These are phyloP conservation scores for Saprolegnia diclina DNA, from an alignment of 352 stramenopile species.

Conservation along the genomic window DNA sequence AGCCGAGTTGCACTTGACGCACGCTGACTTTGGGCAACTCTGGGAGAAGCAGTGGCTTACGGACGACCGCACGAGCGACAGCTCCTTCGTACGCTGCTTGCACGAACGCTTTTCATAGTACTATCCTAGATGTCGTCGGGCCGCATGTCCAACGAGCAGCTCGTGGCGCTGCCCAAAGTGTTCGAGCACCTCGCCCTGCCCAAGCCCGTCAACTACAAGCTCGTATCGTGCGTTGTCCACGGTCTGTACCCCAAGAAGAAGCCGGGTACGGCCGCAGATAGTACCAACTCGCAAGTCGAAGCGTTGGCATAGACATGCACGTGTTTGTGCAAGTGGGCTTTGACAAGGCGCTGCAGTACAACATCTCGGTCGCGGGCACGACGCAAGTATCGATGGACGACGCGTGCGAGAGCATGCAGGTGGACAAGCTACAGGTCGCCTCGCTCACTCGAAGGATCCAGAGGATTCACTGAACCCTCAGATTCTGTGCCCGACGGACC, in stretches of 20 bases:
- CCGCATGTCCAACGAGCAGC: not conserved
- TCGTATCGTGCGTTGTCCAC: constrained; percentile 1
- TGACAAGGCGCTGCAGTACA: constrained; percentile 15
- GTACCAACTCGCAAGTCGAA: not conserved
- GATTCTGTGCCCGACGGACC: constrained; percentile 12
- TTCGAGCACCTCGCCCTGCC: constrained; percentile 6
- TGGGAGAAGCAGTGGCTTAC: constrained; percentile 21
- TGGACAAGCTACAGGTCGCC: not conserved
- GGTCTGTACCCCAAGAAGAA: constrained; percentile 18
- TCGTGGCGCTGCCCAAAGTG: constrained; percentile 19
- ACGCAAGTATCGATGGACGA: not conserved
- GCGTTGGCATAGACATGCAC: constrained; percentile 2
- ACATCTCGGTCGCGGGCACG: constrained; percentile 16
- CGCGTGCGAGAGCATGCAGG: not conserved
- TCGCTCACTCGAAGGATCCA: no score
- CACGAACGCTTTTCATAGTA: no score
- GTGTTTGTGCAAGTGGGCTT: constrained; percentile 23
- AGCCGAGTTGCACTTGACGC: not conserved
- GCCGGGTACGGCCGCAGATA: not conserved
- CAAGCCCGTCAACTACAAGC: not conserved
- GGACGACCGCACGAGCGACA: not conserved
- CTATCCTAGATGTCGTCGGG: no score
- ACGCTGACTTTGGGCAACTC: constrained; percentile 2
- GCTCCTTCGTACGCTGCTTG: not conserved
- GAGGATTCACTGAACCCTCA: no score